Evolutionary conservation across 2,329 filamentous ascomycete species (phyloP).

Genomic region (Clarireedia paspali): DNA sequence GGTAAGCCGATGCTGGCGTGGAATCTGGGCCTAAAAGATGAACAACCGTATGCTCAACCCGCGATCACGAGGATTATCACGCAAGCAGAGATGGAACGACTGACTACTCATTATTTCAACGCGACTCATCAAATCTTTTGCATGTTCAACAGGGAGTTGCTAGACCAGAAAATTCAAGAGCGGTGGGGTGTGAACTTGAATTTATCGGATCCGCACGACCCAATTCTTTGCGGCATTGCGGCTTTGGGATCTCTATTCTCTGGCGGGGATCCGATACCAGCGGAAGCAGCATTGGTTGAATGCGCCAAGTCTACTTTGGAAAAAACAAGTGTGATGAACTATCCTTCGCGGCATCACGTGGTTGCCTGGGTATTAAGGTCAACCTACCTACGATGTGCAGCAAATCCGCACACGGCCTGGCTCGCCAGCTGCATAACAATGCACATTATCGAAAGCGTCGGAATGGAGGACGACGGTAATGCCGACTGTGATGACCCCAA

Average conservation of each 20-base stretch:
- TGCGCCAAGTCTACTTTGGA: slow-evolving; percentile 21
- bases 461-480: slow-evolving; percentile 8
- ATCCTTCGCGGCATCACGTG: slow-evolving; percentile 18
- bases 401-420: slow-evolving; percentile 24
- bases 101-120: slow-evolving; percentile 25
- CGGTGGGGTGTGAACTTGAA: slow-evolving; percentile 29
- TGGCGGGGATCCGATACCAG: slow-evolving; percentile 12
- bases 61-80: slow-evolving; percentile 18
- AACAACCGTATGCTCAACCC: slow-evolving; percentile 14
- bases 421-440: slow-evolving; percentile 21
- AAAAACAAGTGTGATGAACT: slow-evolving; percentile 6
- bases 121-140: slow-evolving; percentile 29
- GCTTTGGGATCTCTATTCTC: slow-evolving; percentile 31
- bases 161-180: slow-evolving; percentile 19
- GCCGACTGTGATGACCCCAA: neutral
- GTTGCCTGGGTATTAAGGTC: slow-evolving; percentile 20
- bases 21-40: slow-evolving; percentile 28
- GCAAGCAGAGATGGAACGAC: slow-evolving; percentile 2
- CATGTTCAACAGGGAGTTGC: slow-evolving; percentile 25
- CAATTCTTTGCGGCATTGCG: slow-evolving; percentile 28
- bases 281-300: slow-evolving; percentile 24
- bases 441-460: slow-evolving; percentile 24
- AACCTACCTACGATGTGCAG: slow-evolving; percentile 23
- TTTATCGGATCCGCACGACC: slow-evolving; percentile 18
- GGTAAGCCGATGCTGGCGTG: slow-evolving; percentile 32